Evolutionary conservation across 495 filamentous ascomycete species (phyloP), one percentile per base, ranked within the genome.

Genomic region (Xylaria scruposa): DNA sequence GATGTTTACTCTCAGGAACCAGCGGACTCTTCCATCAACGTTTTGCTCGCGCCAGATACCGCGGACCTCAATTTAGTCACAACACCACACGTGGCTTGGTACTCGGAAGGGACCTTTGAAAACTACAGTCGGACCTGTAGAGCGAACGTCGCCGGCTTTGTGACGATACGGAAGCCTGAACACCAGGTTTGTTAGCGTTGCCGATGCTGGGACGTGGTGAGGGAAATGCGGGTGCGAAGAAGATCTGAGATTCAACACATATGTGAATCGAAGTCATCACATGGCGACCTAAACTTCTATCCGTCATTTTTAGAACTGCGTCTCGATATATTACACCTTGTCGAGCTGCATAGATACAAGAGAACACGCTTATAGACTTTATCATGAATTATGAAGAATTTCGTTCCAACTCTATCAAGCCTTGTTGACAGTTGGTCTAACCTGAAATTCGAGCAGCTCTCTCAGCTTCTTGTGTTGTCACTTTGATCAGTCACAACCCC

Each of bases 1-100:
- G 89, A 91, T 80, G 88, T 89, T 0, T 88, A 84, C 67, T 75
- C 75, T 24, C 78, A 78, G 33, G 88, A 91, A 77, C 88, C 88
- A 19, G 86, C 86, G 15, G 74, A 67, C 3, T 47, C 71, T 0
- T 72, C 74, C 15, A 79, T 53, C 38, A 76, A 61, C 51, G 53
- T 62, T 31, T 64, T 80, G 54, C 68, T 79, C 7, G 72, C 61
- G 0, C 67, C 76, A 2, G 80, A 79, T 17, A 76, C 72, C 24
- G 74, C 67, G 31, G 77, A 53, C 0, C 77, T 83, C 44, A 84
- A 84, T 63, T 61, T 84, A 40, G 76, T 81, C 0, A 76, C 78
- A 17, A 80, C 79, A 24, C 83, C 83, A 13, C 83, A 85, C 73
- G 71, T 84, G 36, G 83, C 83, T 0, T 85, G 83, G 83, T 80